A percentile compares a stretch with the other conserved stretches of the same genome.
phyloP scores from a whole-genome alignment of 768 basidiomycete genomes.

The Boletus pseudo-olivaceus region DNA sequence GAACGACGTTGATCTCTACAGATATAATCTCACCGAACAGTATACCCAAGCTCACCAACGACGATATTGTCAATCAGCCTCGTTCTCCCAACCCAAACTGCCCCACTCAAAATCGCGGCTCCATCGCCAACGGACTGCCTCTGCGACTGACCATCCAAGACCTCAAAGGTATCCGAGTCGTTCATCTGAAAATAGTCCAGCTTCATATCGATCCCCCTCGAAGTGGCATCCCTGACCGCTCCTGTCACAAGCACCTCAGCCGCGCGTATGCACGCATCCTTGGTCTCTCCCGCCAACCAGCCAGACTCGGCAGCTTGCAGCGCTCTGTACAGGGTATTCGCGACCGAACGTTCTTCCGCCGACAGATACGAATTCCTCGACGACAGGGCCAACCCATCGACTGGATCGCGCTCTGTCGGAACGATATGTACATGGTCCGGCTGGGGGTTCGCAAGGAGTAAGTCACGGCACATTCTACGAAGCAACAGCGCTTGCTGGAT shows the following conservation, averaged over 20 bases:
- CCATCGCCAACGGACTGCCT: conserved; percentile 28
- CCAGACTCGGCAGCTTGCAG: conserved; percentile 52
- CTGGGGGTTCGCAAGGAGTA: conserved; percentile 76
- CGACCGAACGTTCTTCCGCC: conserved; percentile 55
- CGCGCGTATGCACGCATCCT: conserved; percentile 43
- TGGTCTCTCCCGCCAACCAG: conserved; percentile 54
- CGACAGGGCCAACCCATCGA: conserved; percentile 76
- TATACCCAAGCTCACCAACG: conserved; percentile 46
- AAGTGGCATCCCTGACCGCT: conserved; percentile 28
- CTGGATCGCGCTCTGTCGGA: conserved; percentile 71
- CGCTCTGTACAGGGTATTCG: conserved; percentile 64
- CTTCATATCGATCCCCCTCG: conserved; percentile 48
- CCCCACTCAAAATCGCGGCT: conserved; percentile 75
- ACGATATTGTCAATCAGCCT: conserved; percentile 92
- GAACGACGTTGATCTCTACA: background rate
- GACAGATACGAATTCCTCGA: conserved; percentile 88
- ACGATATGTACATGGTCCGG: conserved; percentile 78
- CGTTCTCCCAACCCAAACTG: conserved; percentile 81
- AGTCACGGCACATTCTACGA: conserved; percentile 71
- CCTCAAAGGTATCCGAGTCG: conserved; percentile 70
- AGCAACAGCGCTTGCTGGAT: conserved; percentile 93
- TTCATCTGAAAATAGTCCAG: conserved; percentile 91
- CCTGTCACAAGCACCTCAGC: conserved; percentile 43
- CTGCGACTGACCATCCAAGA: conserved; percentile 38
- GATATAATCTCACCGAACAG: background rate